These are phyloP conservation scores for Termitomyces sp. DNA, from an alignment of 768 basidiomycete species.

Conservation along the genomic window DNA sequence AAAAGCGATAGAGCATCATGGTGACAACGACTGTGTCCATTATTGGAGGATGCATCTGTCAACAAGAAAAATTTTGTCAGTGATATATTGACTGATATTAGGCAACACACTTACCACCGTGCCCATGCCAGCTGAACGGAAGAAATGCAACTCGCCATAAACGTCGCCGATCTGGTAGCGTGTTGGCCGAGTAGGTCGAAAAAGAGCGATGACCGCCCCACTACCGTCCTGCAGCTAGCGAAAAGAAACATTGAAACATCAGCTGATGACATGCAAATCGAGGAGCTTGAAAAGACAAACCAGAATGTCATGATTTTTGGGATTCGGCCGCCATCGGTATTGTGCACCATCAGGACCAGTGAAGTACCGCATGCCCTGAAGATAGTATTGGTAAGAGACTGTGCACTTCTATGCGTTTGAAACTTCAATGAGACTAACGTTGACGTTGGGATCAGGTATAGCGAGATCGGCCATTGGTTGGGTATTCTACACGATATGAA, in stretches of 20 bases:
- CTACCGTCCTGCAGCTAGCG: slow-evolving; percentile 68
- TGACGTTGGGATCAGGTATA: slow-evolving; percentile 58
- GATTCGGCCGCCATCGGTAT: slow-evolving; percentile 78
- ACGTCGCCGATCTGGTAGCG: slow-evolving; percentile 87
- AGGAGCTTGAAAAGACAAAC: slow-evolving; percentile 35
- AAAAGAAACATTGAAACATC: slow-evolving; percentile 7
- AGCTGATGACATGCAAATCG: slow-evolving; percentile 15
- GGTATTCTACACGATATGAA: slow-evolving; percentile 50
- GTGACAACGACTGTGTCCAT: slow-evolving; percentile 88
- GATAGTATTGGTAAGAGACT: slow-evolving; percentile 3
- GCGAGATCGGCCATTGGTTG: slow-evolving; percentile 83
- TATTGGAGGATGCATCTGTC: slow-evolving; percentile 81
- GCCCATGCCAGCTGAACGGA: slow-evolving; percentile 74
- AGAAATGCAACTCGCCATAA: slow-evolving; percentile 80
- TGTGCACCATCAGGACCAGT: slow-evolving; percentile 79
- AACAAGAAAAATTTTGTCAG: slow-evolving; percentile 23
- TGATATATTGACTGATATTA: slow-evolving; percentile 8
- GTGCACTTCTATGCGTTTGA: slow-evolving; percentile 11
- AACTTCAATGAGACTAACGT: slow-evolving; percentile 39
- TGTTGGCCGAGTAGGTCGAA: slow-evolving; percentile 71
- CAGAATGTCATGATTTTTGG: slow-evolving; percentile 53
- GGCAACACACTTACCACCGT: slow-evolving; percentile 60
- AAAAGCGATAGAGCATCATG: slow-evolving; percentile 83
- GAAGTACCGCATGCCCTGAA: slow-evolving; percentile 64
- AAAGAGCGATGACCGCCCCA: slow-evolving; percentile 72